These are phyloP conservation scores for Leccinum disarticulatum DNA, from an alignment of 768 basidiomycete genomes.

Conservation along the genomic window DNA sequence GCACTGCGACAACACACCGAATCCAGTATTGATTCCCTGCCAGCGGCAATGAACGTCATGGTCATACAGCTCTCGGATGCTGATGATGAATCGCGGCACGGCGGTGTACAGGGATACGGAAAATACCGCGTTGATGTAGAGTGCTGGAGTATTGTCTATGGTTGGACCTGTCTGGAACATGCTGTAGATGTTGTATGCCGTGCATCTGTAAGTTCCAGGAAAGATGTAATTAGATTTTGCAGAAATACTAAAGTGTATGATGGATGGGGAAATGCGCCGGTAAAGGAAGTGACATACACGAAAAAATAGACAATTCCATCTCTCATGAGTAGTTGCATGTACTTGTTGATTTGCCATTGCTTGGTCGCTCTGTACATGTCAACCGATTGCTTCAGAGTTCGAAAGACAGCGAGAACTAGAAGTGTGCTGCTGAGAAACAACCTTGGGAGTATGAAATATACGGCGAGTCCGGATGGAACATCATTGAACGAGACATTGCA, in stretches of 20 bases:
- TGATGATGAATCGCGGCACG: neutral
- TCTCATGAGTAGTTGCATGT: neutral
- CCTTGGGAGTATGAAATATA: neutral
- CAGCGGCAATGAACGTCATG: neutral
- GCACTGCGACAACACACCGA: neutral
- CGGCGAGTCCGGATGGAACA: neutral
- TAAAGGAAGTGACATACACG: conserved; percentile 1
- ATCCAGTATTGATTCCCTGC: neutral
- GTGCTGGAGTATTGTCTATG: neutral
- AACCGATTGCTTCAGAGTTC: neutral
- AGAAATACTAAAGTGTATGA: neutral
- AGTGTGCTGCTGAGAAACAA: neutral
- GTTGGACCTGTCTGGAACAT: neutral
- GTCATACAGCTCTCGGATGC: neutral
- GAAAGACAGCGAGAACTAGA: neutral
- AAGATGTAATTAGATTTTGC: neutral
- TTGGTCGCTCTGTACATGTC: conserved; percentile 9
- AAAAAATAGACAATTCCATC: conserved; percentile 13
- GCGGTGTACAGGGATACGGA: neutral
- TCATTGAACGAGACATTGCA: neutral
- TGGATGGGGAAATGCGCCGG: neutral
- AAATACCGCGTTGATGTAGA: neutral
- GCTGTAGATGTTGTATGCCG: neutral
- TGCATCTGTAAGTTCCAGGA: neutral
- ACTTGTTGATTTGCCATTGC: conserved; percentile 11